Base-by-base conservation (phyloP, 352 stramenopile genomes). In the Pythium oligandrum region DNA sequence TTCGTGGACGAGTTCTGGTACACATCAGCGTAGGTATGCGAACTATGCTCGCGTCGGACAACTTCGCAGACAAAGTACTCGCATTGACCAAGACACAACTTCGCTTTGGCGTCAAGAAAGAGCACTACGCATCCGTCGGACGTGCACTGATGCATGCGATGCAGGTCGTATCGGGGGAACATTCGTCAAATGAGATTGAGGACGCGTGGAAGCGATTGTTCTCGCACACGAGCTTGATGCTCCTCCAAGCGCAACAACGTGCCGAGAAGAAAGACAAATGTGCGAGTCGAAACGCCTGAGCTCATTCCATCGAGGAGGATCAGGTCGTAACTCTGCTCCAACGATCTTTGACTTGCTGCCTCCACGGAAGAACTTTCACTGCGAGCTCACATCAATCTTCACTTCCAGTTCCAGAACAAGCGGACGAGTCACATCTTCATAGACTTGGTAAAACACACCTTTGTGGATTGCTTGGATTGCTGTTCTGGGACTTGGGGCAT, bases 11-110 rank as follows among this genome's bases (percentile, higher is more conserved):
- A 10, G 74, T 80, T 11, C 69, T 85, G 0, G 59, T 82, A 2
- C 71, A 85, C 42, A 82, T 82, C 48, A 78, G 68, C 40, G 59
- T 60, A n/a, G 74, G 71, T 31, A 80, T 82, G 63, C 68, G 71
- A n/a, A 73, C 61, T 0, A 63, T 84, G 62, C 48, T 84, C 8
- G 53, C 58, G 4, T 60, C 60, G 0, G 64, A 73, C 30, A 66
- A 62, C 37, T 63, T 78, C 9, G 26, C 58, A 1, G 70, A 78
- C 9, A 73, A 73, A 9, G 56, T 80, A 8, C n/a, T 66, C 4
- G 40, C 57, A 34, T 57, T 83, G 8, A 78, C 68, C 34, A 74
- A 73, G 68, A 83, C 73, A 1, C 73, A 83, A 36, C 59, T 53
- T 1, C 62, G 69, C 6, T 78, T 83, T 44, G 73, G 73, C 26